These are phyloP conservation scores for Penicilliopsis zonata DNA, from an alignment of 495 filamentous ascomycete species.

Conservation along the genomic window DNA sequence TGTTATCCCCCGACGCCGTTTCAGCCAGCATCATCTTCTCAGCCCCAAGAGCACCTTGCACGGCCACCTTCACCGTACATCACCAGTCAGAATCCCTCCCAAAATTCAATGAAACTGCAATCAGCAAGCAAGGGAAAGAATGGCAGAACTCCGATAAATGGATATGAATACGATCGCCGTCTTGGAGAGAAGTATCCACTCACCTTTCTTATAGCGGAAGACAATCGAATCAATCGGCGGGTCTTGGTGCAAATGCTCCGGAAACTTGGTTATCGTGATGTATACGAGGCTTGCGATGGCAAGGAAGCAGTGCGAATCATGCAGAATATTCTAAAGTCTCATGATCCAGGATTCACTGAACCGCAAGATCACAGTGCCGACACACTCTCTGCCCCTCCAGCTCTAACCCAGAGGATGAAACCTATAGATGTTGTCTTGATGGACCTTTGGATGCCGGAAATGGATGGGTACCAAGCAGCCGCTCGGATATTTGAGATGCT, in stretches of 20 bases:
- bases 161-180: constrained; percentile 22
- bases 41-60: constrained; percentile 12
- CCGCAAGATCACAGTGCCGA: constrained; percentile 3
- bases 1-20: constrained; percentile 10
- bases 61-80: constrained; percentile 24
- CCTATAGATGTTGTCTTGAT: constrained; percentile 60
- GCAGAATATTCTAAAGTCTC: constrained; percentile 23
- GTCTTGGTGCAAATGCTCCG: constrained; percentile 58
- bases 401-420: constrained; percentile 16
- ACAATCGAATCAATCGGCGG: constrained; percentile 70
- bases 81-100: constrained; percentile 17
- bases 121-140: constrained; percentile 9
- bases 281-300: constrained; percentile 62
- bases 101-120: constrained; percentile 16
- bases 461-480: constrained; percentile 73
- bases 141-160: constrained; percentile 11
- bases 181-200: constrained; percentile 51
- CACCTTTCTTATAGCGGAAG: constrained; percentile 65
- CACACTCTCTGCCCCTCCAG: constrained; percentile 1
- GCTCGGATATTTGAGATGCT: constrained; percentile 48
- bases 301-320: constrained; percentile 60
- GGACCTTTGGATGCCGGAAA: constrained; percentile 81
- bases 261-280: constrained; percentile 54
- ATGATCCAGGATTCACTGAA: constrained; percentile 4
- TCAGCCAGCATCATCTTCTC: constrained; percentile 10